Conservation (phyloP, 2,329 filamentous ascomycete genomes). For the Colletotrichum tamarilloi region DNA sequence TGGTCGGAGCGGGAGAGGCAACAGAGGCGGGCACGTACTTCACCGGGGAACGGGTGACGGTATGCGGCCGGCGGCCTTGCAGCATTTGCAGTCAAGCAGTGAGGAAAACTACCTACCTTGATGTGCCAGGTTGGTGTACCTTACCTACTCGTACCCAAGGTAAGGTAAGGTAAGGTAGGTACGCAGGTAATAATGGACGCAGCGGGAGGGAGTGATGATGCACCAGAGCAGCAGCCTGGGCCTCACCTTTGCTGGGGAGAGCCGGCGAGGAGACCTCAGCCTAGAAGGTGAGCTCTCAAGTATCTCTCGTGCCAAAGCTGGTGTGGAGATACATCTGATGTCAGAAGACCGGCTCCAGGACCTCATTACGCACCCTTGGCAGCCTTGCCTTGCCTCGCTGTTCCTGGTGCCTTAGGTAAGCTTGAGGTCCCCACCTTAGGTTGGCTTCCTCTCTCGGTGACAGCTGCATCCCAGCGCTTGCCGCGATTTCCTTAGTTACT, state of each 20-base stretch:
- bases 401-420: not conserved
- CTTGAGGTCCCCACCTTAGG: not conserved
- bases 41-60: not conserved
- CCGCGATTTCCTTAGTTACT: not conserved
- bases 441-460: constrained; percentile 1
- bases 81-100: not conserved
- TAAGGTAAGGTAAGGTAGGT: too few relatives aligned
- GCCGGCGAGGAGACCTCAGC: not conserved
- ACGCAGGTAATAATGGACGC: too few relatives aligned
- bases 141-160: too few relatives aligned
- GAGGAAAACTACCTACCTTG: too few relatives aligned
- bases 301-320: not conserved
- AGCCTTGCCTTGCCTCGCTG: constrained; percentile 16
- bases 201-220: constrained; percentile 28
- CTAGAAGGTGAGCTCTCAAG: not conserved
- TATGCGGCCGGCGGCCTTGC: not conserved
- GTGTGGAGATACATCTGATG: not conserved
- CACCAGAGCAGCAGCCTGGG: constrained; percentile 31
- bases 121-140: too few relatives aligned
- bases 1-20: constrained; percentile 9
- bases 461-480: constrained; percentile 16
- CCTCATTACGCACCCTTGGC: constrained; percentile 20
- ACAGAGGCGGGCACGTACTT: constrained; percentile 10
- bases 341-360: not conserved
- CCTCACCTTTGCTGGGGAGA: constrained; percentile 22